phyloP scores from a whole-genome alignment of 2,329 filamentous ascomycete species.

The Dichotomopilus funicola region DNA sequence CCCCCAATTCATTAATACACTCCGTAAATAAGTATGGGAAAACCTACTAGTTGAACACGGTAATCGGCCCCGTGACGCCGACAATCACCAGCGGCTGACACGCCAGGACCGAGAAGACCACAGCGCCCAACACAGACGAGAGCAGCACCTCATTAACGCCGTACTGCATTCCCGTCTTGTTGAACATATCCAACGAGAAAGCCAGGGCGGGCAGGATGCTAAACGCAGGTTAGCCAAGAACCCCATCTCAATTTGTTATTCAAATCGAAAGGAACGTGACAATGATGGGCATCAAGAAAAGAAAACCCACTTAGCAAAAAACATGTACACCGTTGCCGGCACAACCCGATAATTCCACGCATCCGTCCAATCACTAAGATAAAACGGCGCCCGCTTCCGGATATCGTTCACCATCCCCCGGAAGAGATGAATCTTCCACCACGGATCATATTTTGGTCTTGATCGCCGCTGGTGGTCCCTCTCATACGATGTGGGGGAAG shows the following conservation, averaged over 20 bases:
- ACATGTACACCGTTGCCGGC: constrained; percentile 86
- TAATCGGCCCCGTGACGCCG: constrained; percentile 84
- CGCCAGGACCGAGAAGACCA: constrained; percentile 73
- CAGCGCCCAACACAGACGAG: constrained; percentile 71
- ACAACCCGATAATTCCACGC: constrained; percentile 88
- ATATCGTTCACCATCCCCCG: constrained; percentile 76
- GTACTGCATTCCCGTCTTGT: constrained; percentile 75
- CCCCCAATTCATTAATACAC: too few relatives aligned
- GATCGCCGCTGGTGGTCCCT: neutral
- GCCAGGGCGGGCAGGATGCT: constrained; percentile 83
- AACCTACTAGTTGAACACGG: constrained; percentile 78
- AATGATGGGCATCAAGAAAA: neutral
- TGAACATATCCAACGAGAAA: constrained; percentile 90
- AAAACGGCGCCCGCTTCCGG: constrained; percentile 67
- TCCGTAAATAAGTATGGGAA: neutral
- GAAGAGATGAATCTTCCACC: constrained; percentile 73
- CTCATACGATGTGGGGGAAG: too few relatives aligned
- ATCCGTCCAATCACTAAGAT: constrained; percentile 75
- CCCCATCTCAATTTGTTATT: too few relatives aligned
- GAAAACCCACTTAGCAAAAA: constrained; percentile 73
- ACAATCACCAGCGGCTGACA: constrained; percentile 87
- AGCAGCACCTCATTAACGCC: constrained; percentile 90
- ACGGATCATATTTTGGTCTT: constrained; percentile 28
- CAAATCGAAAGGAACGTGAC: neutral
- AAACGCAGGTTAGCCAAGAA: neutral